These are phyloP conservation scores for Sclerotinia glacialis DNA, from an alignment of 2,329 filamentous ascomycete genomes.

Conservation along the genomic window DNA sequence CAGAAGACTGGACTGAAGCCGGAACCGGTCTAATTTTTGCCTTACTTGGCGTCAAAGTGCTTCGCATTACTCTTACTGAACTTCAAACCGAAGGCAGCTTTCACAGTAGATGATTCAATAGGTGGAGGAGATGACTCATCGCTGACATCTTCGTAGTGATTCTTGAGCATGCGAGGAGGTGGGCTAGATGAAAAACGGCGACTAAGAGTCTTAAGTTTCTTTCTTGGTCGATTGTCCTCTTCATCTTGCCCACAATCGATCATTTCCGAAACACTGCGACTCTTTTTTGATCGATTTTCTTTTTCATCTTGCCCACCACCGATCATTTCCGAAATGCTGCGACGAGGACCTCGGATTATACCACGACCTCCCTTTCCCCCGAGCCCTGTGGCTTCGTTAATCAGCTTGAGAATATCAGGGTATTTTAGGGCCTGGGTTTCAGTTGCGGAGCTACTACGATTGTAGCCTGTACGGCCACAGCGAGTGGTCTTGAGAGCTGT, in stretches of 20 bases:
- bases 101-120: background rate
- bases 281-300: too few relatives aligned
- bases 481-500: slow-evolving; percentile 11
- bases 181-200: background rate
- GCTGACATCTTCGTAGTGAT: background rate
- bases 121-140: background rate
- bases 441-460: slow-evolving; percentile 1
- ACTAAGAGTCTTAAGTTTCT: background rate
- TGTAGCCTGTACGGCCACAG: background rate
- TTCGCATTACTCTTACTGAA: slow-evolving; percentile 1
- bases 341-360: slow-evolving; percentile 3
- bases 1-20: rapidly evolving
- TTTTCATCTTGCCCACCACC: background rate
- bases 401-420: background rate
- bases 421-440: slow-evolving; percentile 14
- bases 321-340: background rate
- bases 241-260: background rate
- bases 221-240: background rate
- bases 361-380: slow-evolving; percentile 7
- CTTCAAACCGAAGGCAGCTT: background rate
- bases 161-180: background rate
- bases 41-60: background rate
- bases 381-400: slow-evolving; percentile 1
- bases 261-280: background rate
- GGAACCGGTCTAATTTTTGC: background rate